Conservation (phyloP, 2,329 filamentous ascomycete genomes). For the Mariannaea sp. region DNA sequence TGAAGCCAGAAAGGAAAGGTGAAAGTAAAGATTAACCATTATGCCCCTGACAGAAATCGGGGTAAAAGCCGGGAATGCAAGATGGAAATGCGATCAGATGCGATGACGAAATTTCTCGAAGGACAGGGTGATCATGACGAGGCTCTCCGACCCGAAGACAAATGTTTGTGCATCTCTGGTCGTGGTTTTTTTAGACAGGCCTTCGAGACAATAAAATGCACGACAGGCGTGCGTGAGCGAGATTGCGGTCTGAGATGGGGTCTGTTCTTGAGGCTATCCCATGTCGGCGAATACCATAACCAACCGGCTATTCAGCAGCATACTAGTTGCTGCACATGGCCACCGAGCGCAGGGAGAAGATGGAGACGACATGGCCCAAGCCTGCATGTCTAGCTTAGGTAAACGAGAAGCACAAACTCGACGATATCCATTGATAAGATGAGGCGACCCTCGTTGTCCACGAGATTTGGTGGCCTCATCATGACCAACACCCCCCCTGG, state of each 20-base stretch:
- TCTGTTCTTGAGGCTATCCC: constrained; percentile 10
- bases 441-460: constrained; percentile 8
- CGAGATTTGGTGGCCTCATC: constrained; percentile 24
- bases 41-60: not conserved
- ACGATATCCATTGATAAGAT: constrained; percentile 1
- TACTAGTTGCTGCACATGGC: constrained; percentile 15
- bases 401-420: no score
- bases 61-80: constrained; percentile 7
- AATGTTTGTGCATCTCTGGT: constrained; percentile 1
- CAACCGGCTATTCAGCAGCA: constrained; percentile 9
- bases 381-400: not conserved
- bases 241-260: constrained; percentile 5
- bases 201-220: constrained; percentile 17
- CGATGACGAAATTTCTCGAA: not conserved
- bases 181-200: constrained; percentile 7
- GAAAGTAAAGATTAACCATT: not conserved
- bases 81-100: constrained; percentile 9
- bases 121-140: constrained; percentile 4
- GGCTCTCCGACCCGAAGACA: constrained; percentile 3
- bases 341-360: constrained; percentile 6
- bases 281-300: constrained; percentile 14
- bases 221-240: constrained; percentile 15
- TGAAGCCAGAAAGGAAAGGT: not conserved
- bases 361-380: constrained; percentile 18
- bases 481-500: constrained; percentile 8